Conservation (phyloP, 1,284 basidiomycete genomes). For the Cystobasidiaceae sp. region DNA sequence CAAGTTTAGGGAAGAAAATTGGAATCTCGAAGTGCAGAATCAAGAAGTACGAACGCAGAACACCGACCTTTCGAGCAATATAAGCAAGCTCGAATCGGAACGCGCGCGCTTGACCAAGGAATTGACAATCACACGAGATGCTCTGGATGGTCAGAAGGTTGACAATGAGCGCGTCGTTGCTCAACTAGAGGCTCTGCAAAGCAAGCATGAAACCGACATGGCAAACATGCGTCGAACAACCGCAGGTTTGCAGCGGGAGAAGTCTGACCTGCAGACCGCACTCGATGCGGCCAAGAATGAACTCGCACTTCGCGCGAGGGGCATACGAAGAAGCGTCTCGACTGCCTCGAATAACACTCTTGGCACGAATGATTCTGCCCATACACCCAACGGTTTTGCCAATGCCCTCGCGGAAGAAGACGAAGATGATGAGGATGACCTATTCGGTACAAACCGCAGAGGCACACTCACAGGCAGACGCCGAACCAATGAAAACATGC, state of each 20-base stretch:
- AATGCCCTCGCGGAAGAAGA: conserved; percentile 57
- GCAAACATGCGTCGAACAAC: conserved; percentile 81
- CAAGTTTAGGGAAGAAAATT: conserved; percentile 88
- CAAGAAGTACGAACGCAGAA: conserved; percentile 78
- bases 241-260: conserved; percentile 82
- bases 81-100: conserved; percentile 71
- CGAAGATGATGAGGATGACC: conserved; percentile 52
- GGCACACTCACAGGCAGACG: not conserved
- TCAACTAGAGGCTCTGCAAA: conserved; percentile 67
- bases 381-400: conserved; percentile 54
- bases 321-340: conserved; percentile 33
- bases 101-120: conserved; percentile 71
- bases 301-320: conserved; percentile 45
- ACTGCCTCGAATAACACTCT: conserved; percentile 33
- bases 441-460: conserved; percentile 51
- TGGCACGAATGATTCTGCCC: conserved; percentile 1
- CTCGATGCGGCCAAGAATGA: conserved; percentile 69
- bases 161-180: conserved; percentile 71
- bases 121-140: conserved; percentile 67
- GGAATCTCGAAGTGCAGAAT: conserved; percentile 90
- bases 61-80: conserved; percentile 60
- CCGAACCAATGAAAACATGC: conserved; percentile 28
- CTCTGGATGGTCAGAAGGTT: conserved; percentile 76
- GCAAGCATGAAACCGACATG: conserved; percentile 84
- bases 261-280: conserved; percentile 77